Percentiles rank a stretch among this genome's conserved stretches.
These are phyloP conservation scores for Chlorella sp. DNA, from an alignment of 139 green algal genomes.

Conservation along the genomic window DNA sequence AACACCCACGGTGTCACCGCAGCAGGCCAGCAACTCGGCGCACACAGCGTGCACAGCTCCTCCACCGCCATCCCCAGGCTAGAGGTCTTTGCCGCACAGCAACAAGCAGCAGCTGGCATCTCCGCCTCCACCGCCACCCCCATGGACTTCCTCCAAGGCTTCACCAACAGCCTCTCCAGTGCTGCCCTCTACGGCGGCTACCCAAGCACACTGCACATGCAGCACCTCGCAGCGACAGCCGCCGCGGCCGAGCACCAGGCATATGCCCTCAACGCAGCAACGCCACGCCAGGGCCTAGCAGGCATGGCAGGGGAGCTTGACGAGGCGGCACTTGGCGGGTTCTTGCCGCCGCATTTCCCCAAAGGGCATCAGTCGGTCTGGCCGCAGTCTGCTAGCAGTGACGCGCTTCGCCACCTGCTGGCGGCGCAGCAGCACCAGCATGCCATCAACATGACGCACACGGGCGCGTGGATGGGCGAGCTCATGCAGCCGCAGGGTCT, in stretches of 20 bases:
- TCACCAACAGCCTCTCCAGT: not conserved
- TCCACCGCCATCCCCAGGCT: not conserved
- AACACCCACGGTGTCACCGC: too few species aligned
- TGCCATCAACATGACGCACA: too few species aligned
- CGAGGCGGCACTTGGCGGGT: too few species aligned
- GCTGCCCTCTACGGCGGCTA: not conserved
- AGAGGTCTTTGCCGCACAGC: not conserved
- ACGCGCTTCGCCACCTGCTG: too few species aligned
- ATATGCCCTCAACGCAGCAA: not conserved
- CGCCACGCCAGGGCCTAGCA: not conserved
- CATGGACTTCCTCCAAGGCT: not conserved
- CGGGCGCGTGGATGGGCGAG: too few species aligned
- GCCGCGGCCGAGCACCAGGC: too few species aligned
- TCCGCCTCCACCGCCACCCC: too few species aligned
- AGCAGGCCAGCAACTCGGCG: too few species aligned
- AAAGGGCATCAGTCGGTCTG: too few species aligned
- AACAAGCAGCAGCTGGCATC: not conserved
- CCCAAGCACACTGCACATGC: not conserved
- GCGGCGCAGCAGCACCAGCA: too few species aligned
- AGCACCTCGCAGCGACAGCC: not conserved
- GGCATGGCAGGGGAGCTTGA: not conserved
- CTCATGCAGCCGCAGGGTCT: too few species aligned
- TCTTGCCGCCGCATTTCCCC: too few species aligned
- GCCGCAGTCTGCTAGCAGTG: not conserved
- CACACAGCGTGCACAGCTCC: not conserved